A percentile compares a stretch with the other conserved stretches of the same genome.
Evolutionary conservation across 106 monocot species (phyloP).

Genomic region (Agapanthus africanus): DNA sequence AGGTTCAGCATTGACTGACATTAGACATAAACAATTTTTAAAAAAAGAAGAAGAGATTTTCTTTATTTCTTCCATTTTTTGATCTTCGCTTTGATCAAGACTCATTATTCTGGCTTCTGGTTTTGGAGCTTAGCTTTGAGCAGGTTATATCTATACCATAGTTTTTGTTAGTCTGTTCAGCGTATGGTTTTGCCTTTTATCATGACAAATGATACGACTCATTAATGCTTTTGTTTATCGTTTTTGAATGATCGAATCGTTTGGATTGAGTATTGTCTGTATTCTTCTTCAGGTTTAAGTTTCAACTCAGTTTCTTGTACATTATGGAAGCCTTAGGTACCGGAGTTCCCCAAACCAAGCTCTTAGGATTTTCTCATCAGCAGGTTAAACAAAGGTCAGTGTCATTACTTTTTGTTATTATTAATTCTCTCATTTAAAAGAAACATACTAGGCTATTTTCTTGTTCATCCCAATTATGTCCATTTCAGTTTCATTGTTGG

Average conservation of each 20-base stretch:
- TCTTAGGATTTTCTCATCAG: constrained; percentile 6
- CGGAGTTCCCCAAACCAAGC: constrained; percentile 3
- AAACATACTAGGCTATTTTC: not conserved
- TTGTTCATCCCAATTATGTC: not conserved
- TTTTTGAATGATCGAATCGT: not conserved
- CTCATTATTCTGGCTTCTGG: too few relatives aligned
- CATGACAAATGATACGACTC: too few relatives aligned
- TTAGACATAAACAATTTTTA: too few relatives aligned
- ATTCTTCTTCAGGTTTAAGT: not conserved
- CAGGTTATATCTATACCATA: too few relatives aligned
- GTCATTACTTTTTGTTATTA: not conserved
- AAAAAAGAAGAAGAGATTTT: too few relatives aligned
- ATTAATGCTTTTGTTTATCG: too few relatives aligned
- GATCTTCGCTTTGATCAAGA: too few relatives aligned
- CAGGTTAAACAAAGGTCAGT: not conserved
- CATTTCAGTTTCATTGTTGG: not conserved
- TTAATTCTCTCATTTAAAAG: not conserved
- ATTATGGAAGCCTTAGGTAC: constrained; percentile 2
- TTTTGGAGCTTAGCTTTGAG: too few relatives aligned
- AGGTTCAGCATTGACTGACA: too few relatives aligned
- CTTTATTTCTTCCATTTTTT: too few relatives aligned
- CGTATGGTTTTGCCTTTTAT: too few relatives aligned
- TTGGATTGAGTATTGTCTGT: not conserved
- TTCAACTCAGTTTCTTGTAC: not conserved
- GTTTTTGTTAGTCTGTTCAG: too few relatives aligned